A percentile compares a stretch with the other conserved stretches of the same genome.
These are phyloP conservation scores for Mycena vitilis DNA, from an alignment of 768 basidiomycete genomes.

Conservation along the genomic window DNA sequence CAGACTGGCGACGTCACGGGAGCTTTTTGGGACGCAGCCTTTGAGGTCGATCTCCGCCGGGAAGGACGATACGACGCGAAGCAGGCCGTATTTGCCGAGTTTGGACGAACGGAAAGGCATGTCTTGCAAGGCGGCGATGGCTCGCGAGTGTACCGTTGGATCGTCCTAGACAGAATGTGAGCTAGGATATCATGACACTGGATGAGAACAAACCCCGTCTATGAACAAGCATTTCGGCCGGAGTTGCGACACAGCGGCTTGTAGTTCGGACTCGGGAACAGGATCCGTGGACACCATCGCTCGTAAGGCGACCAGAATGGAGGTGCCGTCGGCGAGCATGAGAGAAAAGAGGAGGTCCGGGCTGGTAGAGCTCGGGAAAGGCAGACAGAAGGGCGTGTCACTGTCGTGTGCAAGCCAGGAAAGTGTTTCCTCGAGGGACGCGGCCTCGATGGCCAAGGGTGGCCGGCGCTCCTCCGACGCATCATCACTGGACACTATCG, in stretches of 20 bases:
- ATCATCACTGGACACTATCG: not conserved
- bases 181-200: too few species aligned
- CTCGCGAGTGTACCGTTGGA: not conserved
- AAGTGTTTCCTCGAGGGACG: slow-evolving; percentile 7
- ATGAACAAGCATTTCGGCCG: not conserved
- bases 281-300: slow-evolving; percentile 4
- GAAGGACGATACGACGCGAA: slow-evolving; percentile 7
- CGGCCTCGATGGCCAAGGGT: not conserved
- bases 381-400: slow-evolving; percentile 17
- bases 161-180: not conserved
- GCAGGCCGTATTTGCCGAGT: slow-evolving; percentile 9
- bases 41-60: slow-evolving; percentile 11
- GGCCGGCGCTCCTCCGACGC: not conserved
- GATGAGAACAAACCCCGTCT: too few species aligned
- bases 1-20: slow-evolving; percentile 16
- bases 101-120: slow-evolving; percentile 4
- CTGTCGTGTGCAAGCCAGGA: slow-evolving; percentile 12
- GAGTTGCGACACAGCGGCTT: slow-evolving; percentile 2
- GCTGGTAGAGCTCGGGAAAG: not conserved
- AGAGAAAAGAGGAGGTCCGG: slow-evolving; percentile 12
- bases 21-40: not conserved
- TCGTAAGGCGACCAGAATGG: slow-evolving; percentile 18
- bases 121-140: not conserved
- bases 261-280: not conserved
- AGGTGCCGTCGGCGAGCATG: slow-evolving; percentile 14